Evolutionary conservation across 768 basidiomycete species (phyloP).

Genomic region (Cystofilobasidium bisporidii): DNA sequence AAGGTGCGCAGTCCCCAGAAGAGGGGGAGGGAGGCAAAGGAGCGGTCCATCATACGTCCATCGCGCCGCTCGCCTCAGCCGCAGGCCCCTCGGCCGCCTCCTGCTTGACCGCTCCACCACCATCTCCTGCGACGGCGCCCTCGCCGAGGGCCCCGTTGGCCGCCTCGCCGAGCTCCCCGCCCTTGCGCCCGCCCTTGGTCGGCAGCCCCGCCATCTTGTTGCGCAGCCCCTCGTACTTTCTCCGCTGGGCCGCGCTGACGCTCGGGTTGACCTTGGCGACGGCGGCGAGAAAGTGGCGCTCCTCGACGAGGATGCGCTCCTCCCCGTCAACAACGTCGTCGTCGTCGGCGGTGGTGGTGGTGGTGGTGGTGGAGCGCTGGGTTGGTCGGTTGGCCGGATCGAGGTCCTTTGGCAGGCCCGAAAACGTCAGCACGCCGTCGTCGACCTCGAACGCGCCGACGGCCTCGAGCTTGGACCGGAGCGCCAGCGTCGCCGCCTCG

Average conservation of each 20-base stretch:
- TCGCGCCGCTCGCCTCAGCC: neutral
- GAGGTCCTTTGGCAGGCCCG: slow-evolving; percentile 27
- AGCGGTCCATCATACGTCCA: neutral
- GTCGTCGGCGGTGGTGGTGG: slow-evolving; percentile 25
- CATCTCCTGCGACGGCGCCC: neutral
- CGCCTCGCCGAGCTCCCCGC: slow-evolving; percentile 14
- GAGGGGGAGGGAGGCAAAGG: neutral
- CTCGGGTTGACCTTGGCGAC: slow-evolving; percentile 75
- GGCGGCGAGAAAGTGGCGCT: slow-evolving; percentile 63
- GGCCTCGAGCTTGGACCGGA: slow-evolving; percentile 49
- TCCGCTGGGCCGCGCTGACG: slow-evolving; percentile 67
- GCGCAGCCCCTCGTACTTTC: slow-evolving; percentile 69
- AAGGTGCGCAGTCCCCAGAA: neutral
- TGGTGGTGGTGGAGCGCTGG: no score
- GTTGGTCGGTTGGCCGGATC: slow-evolving; percentile 16
- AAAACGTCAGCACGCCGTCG: slow-evolving; percentile 41
- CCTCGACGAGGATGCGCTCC: slow-evolving; percentile 47
- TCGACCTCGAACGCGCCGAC: slow-evolving; percentile 60
- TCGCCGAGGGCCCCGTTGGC: neutral
- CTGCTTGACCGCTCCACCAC: no score
- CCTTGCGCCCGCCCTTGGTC: slow-evolving; percentile 32
- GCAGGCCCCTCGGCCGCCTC: no score
- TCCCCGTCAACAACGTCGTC: no score
- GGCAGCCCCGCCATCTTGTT: slow-evolving; percentile 71
- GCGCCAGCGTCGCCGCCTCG: slow-evolving; percentile 78